Base-by-base conservation (phyloP, 805 yeast species). In the Yueomyces sp. region DNA sequence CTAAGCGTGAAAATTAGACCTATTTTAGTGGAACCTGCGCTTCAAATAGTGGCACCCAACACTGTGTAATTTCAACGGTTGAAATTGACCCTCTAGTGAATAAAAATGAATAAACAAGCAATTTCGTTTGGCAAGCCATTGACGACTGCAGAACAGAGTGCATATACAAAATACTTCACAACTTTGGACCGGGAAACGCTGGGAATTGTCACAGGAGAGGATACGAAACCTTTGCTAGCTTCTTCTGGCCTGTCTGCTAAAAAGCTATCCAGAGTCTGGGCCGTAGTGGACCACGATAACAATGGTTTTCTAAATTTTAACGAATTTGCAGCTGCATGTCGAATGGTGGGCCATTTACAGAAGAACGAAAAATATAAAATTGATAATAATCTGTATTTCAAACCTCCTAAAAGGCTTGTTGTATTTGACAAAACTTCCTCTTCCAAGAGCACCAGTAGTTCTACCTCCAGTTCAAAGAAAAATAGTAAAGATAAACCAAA, bases 201-300 rank as follows among this genome's bases (percentile, higher is more conserved):
- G 39, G 95, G 95, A 4, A 71, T 81, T 30, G 82, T 90, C 45
- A 83, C 96, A 3, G 98, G 98, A 33, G 88, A 82, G 36, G 77
- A 79, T 36, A 85, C 95, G 11, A 76, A 92, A 51, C 72, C 85
- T 9, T 69, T 94, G 5, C 78, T 92, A 49, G 95, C 87, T 54
- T 82, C 82, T 47, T 79, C 94, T 3, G 94, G 94, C 1, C 70
- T 92, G 40, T 79, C 92, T 4, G 81, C 94, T 3, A 69, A 79
- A 19, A 66, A 74, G 31, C 68, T 92, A 36, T 95, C 96, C 6
- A 92, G 87, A 63, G 80, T 92, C 49, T 92, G 98, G 98, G 88
- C 84, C 60, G 60, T 82, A 36, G 88, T 95, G n/a, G 99, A 92
- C 64, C 73, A 76, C n/a, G 79, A 77, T 47, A 86, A 86, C 65